Evolutionary conservation across 2,329 filamentous ascomycete species (phyloP), one percentile per base, ranked within the genome.

Genomic region (Epichloe gansuensis): DNA sequence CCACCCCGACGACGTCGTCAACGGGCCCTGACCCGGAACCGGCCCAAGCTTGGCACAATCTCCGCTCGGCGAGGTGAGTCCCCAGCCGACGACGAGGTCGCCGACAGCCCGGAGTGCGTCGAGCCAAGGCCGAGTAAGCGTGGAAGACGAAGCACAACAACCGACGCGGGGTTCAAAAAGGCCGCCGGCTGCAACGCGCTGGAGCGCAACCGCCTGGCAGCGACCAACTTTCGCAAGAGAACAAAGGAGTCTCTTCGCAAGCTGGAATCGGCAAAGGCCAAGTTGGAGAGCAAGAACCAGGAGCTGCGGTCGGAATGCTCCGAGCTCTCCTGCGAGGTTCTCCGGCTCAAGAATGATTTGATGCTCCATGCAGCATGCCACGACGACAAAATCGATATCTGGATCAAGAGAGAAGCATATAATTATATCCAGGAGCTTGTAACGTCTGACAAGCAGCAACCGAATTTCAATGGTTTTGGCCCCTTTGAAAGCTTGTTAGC

Each of bases 121-220:
- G 17, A 13, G 23, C 17, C 9, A 11, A n/a, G 21, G n/a, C 17
- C 46, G 11, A 12, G n/a, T 3, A 48, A 34, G 25, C 47, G 38
- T 5, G 23, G 34, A 3, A 17, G 23, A 21, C n/a, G 34, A 34
- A 8, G 37, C 23, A 34, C 13, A 7, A 15, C 42, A 7, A 15
- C 42, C 12, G 11, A 12, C 23, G 2, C 42, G 2, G 23, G 13
- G 3, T 12, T 6, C 5, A 39, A 3, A 25, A 34, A 46, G 45
- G n/a, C 45, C 13, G n/a, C 45, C 13, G 15, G 51, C 39, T 12
- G 6, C 35, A 31, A 31, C 8, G 25, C 35, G 5, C 52, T 48
- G 2, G 52, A 54, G 28, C 48, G 52, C 17, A 54, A 48, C 31
- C 52, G 52, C n/a, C n/a, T 43, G 5, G 48, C 52, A 6, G 52